These are phyloP conservation scores for Mortierella alpina DNA, from an alignment of 192 early-diverging fungal genomes.

Conservation along the genomic window DNA sequence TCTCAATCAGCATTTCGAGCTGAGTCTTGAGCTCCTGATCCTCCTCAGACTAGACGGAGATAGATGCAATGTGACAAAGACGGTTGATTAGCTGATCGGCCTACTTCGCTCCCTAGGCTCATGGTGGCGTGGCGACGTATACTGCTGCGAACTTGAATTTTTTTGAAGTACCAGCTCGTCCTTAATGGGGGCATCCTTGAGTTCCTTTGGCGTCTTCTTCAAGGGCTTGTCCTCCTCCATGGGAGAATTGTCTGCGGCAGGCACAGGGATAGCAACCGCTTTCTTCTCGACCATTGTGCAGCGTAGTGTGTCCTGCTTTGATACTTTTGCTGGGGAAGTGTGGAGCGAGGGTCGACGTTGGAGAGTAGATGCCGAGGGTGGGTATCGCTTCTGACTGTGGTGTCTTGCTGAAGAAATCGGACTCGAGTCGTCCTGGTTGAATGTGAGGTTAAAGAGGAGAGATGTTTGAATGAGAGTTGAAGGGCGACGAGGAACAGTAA, in stretches of 20 bases:
- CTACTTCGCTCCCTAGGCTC: no score
- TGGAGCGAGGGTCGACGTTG: not conserved
- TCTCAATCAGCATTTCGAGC: conserved; percentile 93
- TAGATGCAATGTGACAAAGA: not conserved
- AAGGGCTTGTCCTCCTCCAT: conserved; percentile 56
- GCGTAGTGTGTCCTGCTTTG: not conserved
- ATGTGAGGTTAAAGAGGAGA: not conserved
- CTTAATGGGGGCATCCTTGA: conserved; percentile 54
- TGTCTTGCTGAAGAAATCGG: not conserved
- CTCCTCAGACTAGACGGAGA: conserved; percentile 86
- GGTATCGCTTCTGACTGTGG: not conserved
- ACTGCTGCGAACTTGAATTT: no score
- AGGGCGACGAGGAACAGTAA: not conserved
- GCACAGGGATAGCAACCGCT: conserved; percentile 43
- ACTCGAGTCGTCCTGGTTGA: not conserved
- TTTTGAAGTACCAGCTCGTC: conserved; percentile 36
- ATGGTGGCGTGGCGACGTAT: no score
- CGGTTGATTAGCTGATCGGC: not conserved
- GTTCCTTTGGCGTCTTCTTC: conserved; percentile 54
- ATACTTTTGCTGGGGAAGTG: not conserved
- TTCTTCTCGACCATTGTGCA: conserved; percentile 49
- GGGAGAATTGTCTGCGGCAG: conserved; percentile 53
- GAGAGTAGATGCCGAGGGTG: conserved; percentile 2
- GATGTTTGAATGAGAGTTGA: not conserved
- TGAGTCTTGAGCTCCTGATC: conserved; percentile 93